Conservation (phyloP, 139 green algal species). For the Chlamydomonas schloesseri region DNA sequence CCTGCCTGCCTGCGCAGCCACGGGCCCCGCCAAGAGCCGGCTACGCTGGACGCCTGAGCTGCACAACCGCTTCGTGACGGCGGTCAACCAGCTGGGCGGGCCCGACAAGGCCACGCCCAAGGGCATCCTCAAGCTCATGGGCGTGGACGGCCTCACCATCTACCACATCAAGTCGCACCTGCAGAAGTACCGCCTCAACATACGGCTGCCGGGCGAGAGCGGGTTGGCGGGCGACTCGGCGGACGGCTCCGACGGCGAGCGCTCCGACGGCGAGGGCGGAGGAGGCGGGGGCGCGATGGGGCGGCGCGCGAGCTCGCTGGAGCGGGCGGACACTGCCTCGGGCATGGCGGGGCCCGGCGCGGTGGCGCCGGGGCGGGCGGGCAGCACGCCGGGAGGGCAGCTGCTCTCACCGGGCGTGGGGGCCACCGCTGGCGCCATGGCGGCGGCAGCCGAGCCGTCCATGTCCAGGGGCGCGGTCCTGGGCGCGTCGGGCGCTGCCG, state of each 20-base stretch:
- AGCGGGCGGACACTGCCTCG: constrained; percentile 14
- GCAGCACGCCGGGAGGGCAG: not conserved
- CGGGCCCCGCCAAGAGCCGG: constrained; percentile 51
- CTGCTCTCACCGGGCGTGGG: not conserved
- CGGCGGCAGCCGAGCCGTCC: too few species aligned
- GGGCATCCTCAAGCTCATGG: constrained; percentile 78
- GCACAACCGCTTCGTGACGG: constrained; percentile 63
- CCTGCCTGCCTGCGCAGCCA: too few species aligned
- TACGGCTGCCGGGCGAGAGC: constrained; percentile 70
- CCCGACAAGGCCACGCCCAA: constrained; percentile 77
- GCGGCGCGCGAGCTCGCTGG: not conserved
- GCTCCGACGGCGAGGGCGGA: constrained; percentile 4
- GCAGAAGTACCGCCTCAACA: constrained; percentile 94
- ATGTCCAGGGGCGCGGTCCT: too few species aligned
- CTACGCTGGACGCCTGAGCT: constrained; percentile 79
- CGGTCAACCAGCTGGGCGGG: constrained; percentile 68
- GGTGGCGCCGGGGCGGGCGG: not conserved
- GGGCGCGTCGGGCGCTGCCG: too few species aligned
- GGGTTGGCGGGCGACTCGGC: constrained; percentile 11
- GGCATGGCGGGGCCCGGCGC: not conserved
- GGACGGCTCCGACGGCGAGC: not conserved
- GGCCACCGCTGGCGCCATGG: not conserved
- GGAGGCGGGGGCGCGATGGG: not conserved
- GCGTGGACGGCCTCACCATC: constrained; percentile 84
- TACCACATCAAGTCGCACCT: constrained; percentile 94